Conservation (phyloP, 2,329 filamentous ascomycete genomes). For the Pseudonectria buxi region DNA sequence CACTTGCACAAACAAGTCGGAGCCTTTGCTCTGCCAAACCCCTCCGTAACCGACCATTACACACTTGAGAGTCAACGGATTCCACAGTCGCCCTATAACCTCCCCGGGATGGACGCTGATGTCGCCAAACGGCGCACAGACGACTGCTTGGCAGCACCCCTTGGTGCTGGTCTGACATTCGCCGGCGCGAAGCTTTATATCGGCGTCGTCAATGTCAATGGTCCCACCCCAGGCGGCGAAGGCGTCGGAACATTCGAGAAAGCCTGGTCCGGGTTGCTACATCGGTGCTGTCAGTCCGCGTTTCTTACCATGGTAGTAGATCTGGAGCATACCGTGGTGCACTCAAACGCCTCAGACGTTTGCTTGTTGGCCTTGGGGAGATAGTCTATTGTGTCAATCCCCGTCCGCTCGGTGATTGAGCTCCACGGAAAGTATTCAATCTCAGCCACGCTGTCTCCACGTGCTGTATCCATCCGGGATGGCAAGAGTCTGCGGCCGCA, state of each 20-base stretch:
- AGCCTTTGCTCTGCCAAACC: slow-evolving; percentile 13
- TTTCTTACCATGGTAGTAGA: too few species aligned
- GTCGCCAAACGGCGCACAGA: slow-evolving; percentile 7
- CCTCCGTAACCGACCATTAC: slow-evolving; percentile 15
- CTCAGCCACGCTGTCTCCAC: neutral
- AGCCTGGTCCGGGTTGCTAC: slow-evolving; percentile 12
- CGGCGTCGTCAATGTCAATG: slow-evolving; percentile 3
- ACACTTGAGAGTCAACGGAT: slow-evolving; percentile 14
- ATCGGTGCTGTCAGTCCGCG: neutral
- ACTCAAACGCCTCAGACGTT: slow-evolving; percentile 9
- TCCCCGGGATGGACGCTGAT: slow-evolving; percentile 4
- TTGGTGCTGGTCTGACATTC: slow-evolving; percentile 9
- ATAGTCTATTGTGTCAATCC: slow-evolving; percentile 9
- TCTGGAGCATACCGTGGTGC: slow-evolving; percentile 7
- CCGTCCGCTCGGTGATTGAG: slow-evolving; percentile 7
- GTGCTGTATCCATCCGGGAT: neutral
- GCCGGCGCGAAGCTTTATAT: neutral
- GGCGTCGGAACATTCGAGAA: slow-evolving; percentile 12
- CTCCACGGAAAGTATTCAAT: slow-evolving; percentile 11
- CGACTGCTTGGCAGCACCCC: slow-evolving; percentile 9
- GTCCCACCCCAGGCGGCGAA: slow-evolving; percentile 11
- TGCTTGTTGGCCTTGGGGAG: neutral
- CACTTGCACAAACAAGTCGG: slow-evolving; percentile 1
- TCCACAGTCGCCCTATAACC: slow-evolving; percentile 17
- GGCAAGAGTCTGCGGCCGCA: neutral